These are phyloP conservation scores for Circinella minor DNA, from an alignment of 371 early-diverging fungal genomes.

Conservation along the genomic window DNA sequence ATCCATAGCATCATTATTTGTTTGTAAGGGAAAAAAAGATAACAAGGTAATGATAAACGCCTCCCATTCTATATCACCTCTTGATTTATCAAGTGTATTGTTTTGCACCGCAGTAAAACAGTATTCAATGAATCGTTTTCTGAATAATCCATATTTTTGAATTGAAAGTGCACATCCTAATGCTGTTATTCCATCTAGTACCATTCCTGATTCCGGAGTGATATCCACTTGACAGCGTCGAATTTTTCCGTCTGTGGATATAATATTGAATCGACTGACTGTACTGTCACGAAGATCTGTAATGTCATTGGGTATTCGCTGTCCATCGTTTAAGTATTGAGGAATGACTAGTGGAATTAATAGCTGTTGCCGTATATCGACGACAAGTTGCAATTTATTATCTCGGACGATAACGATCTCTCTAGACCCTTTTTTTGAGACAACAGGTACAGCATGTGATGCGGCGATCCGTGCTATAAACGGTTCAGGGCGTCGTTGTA, in stretches of 20 bases:
- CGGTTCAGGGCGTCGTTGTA: slow-evolving; percentile 5
- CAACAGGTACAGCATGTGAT: slow-evolving; percentile 15
- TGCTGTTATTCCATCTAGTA: slow-evolving; percentile 9
- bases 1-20: neutral
- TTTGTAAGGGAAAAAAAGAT: slow-evolving; percentile 44
- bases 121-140: slow-evolving; percentile 11
- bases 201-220: slow-evolving; percentile 12
- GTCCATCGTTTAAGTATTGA: neutral
- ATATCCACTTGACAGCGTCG: slow-evolving; percentile 1
- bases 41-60: slow-evolving; percentile 56
- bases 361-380: slow-evolving; percentile 8
- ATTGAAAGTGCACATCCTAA: neutral
- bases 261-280: slow-evolving; percentile 10
- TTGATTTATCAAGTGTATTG: neutral
- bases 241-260: neutral
- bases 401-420: slow-evolving; percentile 12
- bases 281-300: slow-evolving; percentile 10
- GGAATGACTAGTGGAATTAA: neutral
- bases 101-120: neutral
- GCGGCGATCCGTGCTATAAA: slow-evolving; percentile 11
- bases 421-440: neutral
- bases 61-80: slow-evolving; percentile 53
- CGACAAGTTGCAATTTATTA: slow-evolving; percentile 7
- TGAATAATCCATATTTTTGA: slow-evolving; percentile 1
- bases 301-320: slow-evolving; percentile 2